Conservation (phyloP, 495 filamentous ascomycete species). For the Tricharina praecox region DNA sequence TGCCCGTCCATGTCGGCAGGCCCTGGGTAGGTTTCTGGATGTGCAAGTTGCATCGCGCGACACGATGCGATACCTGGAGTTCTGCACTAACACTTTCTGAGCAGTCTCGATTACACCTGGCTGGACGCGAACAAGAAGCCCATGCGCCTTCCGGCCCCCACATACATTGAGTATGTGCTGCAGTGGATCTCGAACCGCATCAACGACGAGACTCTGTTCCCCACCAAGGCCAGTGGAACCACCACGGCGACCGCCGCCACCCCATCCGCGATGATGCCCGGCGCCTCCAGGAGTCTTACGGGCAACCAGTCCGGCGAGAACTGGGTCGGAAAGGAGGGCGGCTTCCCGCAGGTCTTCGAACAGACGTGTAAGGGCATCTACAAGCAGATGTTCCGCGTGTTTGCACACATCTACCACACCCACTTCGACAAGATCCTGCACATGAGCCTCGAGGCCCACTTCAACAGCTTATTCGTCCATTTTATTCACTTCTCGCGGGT, state of each 20-base stretch:
- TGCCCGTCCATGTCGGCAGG: slow-evolving; percentile 65
- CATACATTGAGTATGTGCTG: slow-evolving; percentile 58
- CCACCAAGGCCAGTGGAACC: slow-evolving; percentile 37
- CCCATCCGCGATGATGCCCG: slow-evolving; percentile 29
- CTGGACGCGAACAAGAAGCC: slow-evolving; percentile 38
- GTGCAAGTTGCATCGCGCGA: neutral
- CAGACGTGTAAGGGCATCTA: slow-evolving; percentile 56
- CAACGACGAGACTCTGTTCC: slow-evolving; percentile 52
- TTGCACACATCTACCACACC: slow-evolving; percentile 53
- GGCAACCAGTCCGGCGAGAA: slow-evolving; percentile 30
- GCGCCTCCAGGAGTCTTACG: slow-evolving; percentile 6
- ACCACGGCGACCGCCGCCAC: slow-evolving; percentile 32
- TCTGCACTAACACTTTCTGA: neutral
- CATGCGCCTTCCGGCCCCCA: slow-evolving; percentile 41
- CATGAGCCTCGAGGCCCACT: slow-evolving; percentile 46
- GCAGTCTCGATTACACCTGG: slow-evolving; percentile 58
- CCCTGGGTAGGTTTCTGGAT: slow-evolving; percentile 36
- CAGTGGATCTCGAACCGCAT: slow-evolving; percentile 62
- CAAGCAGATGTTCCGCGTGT: slow-evolving; percentile 69
- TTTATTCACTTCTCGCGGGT: slow-evolving; percentile 48
- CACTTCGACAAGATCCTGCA: slow-evolving; percentile 51
- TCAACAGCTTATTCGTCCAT: slow-evolving; percentile 65
- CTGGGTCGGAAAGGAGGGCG: slow-evolving; percentile 58
- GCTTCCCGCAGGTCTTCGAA: slow-evolving; percentile 58
- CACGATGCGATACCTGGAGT: no score